Evolutionary conservation across 176 grass and related monocot genomes (phyloP).

Genomic region (Alloteropsis semialata): DNA sequence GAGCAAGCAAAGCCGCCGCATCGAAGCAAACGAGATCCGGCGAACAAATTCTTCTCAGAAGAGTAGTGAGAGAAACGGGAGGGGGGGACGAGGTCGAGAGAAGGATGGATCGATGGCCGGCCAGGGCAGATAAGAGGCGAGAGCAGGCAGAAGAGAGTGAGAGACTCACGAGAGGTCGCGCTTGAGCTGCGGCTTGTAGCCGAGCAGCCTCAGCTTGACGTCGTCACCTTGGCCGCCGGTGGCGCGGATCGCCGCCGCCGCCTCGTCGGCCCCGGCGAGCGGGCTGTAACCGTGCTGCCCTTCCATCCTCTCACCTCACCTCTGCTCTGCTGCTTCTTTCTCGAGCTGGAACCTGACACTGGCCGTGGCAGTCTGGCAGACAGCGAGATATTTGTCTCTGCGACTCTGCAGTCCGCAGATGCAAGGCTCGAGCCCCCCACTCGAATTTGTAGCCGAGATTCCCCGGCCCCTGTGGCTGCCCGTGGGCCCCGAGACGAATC

Average conservation of each 20-base stretch:
- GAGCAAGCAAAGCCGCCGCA: neutral
- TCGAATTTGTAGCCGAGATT: neutral
- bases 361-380: neutral
- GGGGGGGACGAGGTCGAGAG: neutral
- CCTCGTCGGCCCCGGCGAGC: slow-evolving; percentile 26
- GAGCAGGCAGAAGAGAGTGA: neutral
- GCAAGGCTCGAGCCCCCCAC: neutral
- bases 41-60: too few relatives aligned
- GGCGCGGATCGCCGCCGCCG: neutral
- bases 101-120: neutral
- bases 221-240: slow-evolving; percentile 5
- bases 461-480: neutral
- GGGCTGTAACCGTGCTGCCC: slow-evolving; percentile 30
- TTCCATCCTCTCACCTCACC: neutral
- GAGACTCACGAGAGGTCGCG: slow-evolving; percentile 68
- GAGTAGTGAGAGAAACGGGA: neutral
- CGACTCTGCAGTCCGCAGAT: neutral
- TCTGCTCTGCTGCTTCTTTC: neutral
- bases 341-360: neutral
- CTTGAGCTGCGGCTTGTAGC: slow-evolving; percentile 82
- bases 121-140: neutral
- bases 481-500: too few relatives aligned
- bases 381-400: neutral
- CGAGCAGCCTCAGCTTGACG: slow-evolving; percentile 47
- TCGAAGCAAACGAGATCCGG: neutral